Base-by-base conservation (phyloP, 495 filamentous ascomycete species). In the Xylaria grammica region DNA sequence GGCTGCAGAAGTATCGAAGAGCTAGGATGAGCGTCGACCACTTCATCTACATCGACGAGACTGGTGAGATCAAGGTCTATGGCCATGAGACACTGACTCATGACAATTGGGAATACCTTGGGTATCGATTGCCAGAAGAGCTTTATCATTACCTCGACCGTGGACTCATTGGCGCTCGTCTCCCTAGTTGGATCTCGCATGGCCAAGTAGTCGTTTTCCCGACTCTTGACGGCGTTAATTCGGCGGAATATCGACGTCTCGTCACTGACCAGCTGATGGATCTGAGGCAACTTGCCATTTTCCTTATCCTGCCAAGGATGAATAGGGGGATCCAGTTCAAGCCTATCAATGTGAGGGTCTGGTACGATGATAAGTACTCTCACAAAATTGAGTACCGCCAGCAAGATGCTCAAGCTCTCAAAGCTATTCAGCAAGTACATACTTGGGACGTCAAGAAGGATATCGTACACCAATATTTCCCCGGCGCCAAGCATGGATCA, bases 131-230 rank as follows among this genome's bases (percentile, higher is more conserved):
- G 17, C 93, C 96, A 1, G 87, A 93, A 57, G 96, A 99, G 77
- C 79, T 99, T 6, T 97, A 93, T 74, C 90, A 91, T 73, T 98
- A 99, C 69, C 84, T 98, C 34, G 91, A 92, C 63, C 88, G 85
- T 32, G 95, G 91, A 30, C 75, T 97, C 17, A 84, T 97, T 62
- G 87, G 92, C 7, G 82, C 93, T 2, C 88, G 93, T 42, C 79
- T 97, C 17, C 83, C 96, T 9, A 92, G 90, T 70, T 93, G 87
- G 84, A 82, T 96, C 54, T 89, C 89, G 0, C 89, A 89, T 34
- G 89, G 90, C 29, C 87, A 94, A 69, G 84, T 95, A 48, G 74
- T 89, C 29, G 82, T 97, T 50, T 79, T 84, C 24, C 86, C 93
- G 51, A 94, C 94, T 9, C 77, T 96, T 48, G 95, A 97, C 63